These are phyloP conservation scores for Sporothrix curviconia DNA, from an alignment of 2,329 filamentous ascomycete genomes.

Conservation along the genomic window DNA sequence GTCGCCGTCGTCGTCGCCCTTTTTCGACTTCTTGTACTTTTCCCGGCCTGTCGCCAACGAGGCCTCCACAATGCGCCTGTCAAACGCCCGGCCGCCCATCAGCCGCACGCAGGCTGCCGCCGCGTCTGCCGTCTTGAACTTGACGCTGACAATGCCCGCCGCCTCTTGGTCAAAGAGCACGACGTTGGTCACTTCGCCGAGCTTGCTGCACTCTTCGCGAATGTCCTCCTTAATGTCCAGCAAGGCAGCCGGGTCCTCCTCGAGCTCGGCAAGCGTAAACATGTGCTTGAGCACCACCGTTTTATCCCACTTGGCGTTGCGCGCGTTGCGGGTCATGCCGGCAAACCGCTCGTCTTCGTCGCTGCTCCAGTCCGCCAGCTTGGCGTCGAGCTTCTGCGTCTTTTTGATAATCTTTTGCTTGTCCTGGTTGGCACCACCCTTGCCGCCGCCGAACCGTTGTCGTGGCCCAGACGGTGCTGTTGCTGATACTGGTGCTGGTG, in stretches of 20 bases:
- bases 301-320: slow-evolving; percentile 58
- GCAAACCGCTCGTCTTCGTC: slow-evolving; percentile 56
- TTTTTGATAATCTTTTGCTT: slow-evolving; percentile 87
- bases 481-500: too few relatives aligned
- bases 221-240: slow-evolving; percentile 94
- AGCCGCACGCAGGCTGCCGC: slow-evolving; percentile 65
- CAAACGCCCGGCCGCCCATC: slow-evolving; percentile 78
- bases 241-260: slow-evolving; percentile 74
- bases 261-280: slow-evolving; percentile 81
- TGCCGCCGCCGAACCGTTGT: slow-evolving; percentile 18
- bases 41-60: slow-evolving; percentile 65
- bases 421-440: slow-evolving; percentile 53
- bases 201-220: slow-evolving; percentile 77
- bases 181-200: slow-evolving; percentile 85
- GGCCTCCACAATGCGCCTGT: slow-evolving; percentile 63
- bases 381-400: slow-evolving; percentile 84
- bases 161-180: slow-evolving; percentile 81
- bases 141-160: slow-evolving; percentile 78
- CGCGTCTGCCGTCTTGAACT: slow-evolving; percentile 65
- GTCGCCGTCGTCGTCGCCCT: slow-evolving; percentile 19
- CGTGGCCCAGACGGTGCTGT: too few relatives aligned
- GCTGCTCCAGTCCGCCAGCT: slow-evolving; percentile 92
- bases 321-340: slow-evolving; percentile 8
- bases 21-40: slow-evolving; percentile 39
- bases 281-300: slow-evolving; percentile 84